phyloP scores from a whole-genome alignment of 2,329 filamentous ascomycete genomes.

The Nothopassalora personata region DNA sequence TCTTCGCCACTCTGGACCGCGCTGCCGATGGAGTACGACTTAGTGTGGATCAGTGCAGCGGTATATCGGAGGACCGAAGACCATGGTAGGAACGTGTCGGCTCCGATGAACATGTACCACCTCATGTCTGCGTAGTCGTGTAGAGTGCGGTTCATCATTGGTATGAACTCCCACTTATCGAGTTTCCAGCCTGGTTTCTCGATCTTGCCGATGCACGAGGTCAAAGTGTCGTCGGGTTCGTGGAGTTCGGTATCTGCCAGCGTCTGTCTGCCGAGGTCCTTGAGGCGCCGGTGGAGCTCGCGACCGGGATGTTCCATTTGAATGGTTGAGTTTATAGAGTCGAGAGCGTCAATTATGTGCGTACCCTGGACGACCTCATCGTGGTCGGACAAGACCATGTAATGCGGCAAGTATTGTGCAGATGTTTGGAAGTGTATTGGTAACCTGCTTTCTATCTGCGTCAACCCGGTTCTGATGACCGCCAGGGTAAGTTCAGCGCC shows the following conservation, averaged over 20 bases:
- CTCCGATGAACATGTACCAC: no score
- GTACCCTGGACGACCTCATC: slow-evolving; percentile 46
- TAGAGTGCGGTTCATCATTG: no score
- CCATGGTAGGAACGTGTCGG: no score
- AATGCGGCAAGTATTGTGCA: slow-evolving; percentile 51
- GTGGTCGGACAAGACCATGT: slow-evolving; percentile 55
- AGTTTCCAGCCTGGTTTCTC: no score
- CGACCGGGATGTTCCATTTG: slow-evolving; percentile 30
- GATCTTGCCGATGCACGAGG: no score
- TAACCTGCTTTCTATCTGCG: slow-evolving; percentile 50
- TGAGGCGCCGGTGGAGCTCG: slow-evolving; percentile 33
- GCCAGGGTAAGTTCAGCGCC: slow-evolving; percentile 48
- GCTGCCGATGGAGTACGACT: no score
- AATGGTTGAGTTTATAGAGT: slow-evolving; percentile 24
- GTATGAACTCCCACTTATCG: no score
- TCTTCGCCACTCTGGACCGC: no score
- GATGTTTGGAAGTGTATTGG: slow-evolving; percentile 51
- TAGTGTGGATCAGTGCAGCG: no score
- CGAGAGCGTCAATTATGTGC: slow-evolving; percentile 32
- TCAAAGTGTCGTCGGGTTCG: slow-evolving; percentile 6
- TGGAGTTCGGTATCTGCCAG: slow-evolving; percentile 19
- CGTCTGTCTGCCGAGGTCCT: slow-evolving; percentile 24
- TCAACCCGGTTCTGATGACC: slow-evolving; percentile 54
- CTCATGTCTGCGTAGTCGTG: no score
- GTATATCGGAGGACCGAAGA: no score